Evolutionary conservation across 768 basidiomycete species (phyloP), one percentile per base, ranked within the genome.

Genomic region (Lactarius hatsudake): DNA sequence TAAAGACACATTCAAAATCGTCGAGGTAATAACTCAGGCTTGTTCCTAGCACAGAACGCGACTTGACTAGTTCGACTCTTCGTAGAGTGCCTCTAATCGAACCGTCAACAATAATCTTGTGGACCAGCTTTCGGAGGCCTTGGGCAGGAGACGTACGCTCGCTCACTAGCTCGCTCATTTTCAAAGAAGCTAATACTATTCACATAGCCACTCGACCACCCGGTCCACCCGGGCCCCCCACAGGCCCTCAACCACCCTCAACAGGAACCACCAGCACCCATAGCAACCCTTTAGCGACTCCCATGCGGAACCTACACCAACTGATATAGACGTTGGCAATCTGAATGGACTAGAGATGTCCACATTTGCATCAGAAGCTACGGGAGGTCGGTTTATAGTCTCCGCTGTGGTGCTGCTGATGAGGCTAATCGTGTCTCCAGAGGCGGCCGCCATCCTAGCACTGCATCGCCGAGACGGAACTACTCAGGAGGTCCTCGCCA

Each of bases 311-410:
- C 15, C 45, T 7, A 1, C 43, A 3, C 30, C 40, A 5, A 18
- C 13, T n/a, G 36, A 53, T 6, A 10, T 59, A n/a, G 3, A 23
- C 28, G 36, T 59, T 20, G 17, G 18, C 8, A 12, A 48, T 20
- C 12, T 59, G 26, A 20, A 53, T n/a, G 17, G 5, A 28, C 36
- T 64, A 34, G 63, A 64, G 2, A 30, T 64, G 63, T 20, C 57
- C 5, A 40, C 26, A 5, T 64, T 15, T 13, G 5, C 15, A 0
- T 17, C 6, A 20, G 42, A 23, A 57, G 7, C 17, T 28, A 59
- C 23, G 2, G 45, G 36, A 5, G 42, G 63, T 64, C 3, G 9
- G 63, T 12, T 7, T 51, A 40, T 58, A 1, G 28, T 64, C 1
- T 23, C 18, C 54, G 17, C 42, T 20, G n/a, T 7, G 17, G 8